Conservation (phyloP, 306 rosid species). For the Coriaria nepalensis region DNA sequence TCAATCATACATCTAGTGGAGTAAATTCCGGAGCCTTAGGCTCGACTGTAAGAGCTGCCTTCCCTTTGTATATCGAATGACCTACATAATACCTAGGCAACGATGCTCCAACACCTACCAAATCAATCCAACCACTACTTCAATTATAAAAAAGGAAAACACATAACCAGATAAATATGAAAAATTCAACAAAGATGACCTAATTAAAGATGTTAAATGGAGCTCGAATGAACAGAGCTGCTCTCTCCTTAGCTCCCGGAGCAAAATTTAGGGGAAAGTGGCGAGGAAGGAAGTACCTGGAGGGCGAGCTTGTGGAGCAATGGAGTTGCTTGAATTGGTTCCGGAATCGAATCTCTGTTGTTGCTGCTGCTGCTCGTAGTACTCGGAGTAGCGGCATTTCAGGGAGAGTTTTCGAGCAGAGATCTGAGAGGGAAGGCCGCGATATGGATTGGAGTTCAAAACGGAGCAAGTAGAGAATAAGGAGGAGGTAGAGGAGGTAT, state of each 20-base stretch:
- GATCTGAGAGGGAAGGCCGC: constrained; percentile 15
- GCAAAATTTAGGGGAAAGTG: background rate
- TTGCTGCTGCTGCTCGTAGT: constrained; percentile 32
- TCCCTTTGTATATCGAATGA: constrained; percentile 92
- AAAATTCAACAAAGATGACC: constrained; percentile 6
- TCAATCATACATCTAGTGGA: constrained; percentile 49
- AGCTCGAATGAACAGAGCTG: background rate
- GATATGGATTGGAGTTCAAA: constrained; percentile 17
- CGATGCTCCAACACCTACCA: constrained; percentile 33
- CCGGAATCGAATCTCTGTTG: constrained; percentile 20
- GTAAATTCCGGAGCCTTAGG: constrained; percentile 76
- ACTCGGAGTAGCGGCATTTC: constrained; percentile 53
- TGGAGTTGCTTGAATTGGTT: constrained; percentile 11
- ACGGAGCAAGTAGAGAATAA: constrained; percentile 9
- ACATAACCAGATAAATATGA: constrained; percentile 8
- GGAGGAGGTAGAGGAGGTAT: constrained; percentile 8
- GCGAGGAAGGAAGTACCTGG: constrained; percentile 24
- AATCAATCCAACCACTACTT: background rate
- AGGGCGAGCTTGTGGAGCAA: constrained; percentile 14
- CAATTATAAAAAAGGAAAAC: constrained; percentile 14
- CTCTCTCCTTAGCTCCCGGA: constrained; percentile 9
- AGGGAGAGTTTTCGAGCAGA: constrained; percentile 17
- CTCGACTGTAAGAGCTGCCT: constrained; percentile 76
- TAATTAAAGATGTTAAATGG: background rate
- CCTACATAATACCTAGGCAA: constrained; percentile 76